These are phyloP conservation scores for Collybia nuda DNA, from an alignment of 768 basidiomycete genomes.

Conservation along the genomic window DNA sequence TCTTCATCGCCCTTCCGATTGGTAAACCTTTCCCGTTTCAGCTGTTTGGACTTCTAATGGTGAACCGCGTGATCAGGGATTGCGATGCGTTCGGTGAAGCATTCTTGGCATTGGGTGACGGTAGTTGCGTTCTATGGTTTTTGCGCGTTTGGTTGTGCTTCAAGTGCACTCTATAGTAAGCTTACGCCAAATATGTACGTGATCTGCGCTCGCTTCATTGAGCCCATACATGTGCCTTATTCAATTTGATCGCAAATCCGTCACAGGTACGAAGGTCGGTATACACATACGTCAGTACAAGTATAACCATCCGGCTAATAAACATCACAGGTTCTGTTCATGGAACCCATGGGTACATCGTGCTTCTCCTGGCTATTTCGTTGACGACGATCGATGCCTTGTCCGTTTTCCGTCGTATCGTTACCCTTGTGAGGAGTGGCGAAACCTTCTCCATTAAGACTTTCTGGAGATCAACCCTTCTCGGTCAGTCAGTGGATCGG, in stretches of 20 bases:
- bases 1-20: conserved; percentile 79
- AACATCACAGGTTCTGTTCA: conserved; percentile 48
- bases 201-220: conserved; percentile 14
- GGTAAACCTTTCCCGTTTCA: conserved; percentile 40
- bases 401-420: conserved; percentile 46
- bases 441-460: conserved; percentile 43
- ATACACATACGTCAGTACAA: no score
- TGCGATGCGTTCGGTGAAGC: conserved; percentile 74
- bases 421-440: conserved; percentile 43
- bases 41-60: conserved; percentile 3
- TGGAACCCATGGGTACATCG: conserved; percentile 56
- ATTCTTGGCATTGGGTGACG: conserved; percentile 58
- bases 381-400: conserved; percentile 53
- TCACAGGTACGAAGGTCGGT: conserved; percentile 65
- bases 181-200: conserved; percentile 82
- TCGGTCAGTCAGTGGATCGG: conserved; percentile 40
- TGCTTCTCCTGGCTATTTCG: conserved; percentile 35
- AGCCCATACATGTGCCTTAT: conserved; percentile 2
- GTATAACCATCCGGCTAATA: background rate
- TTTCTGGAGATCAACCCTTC: conserved; percentile 59
- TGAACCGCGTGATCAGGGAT: conserved; percentile 51
- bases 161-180: conserved; percentile 72
- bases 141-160: conserved; percentile 60
- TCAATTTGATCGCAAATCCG: conserved; percentile 15
- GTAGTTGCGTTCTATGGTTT: conserved; percentile 66